These are phyloP conservation scores for Penicillium frequentans DNA, from an alignment of 2,329 filamentous ascomycete species.

Conservation along the genomic window DNA sequence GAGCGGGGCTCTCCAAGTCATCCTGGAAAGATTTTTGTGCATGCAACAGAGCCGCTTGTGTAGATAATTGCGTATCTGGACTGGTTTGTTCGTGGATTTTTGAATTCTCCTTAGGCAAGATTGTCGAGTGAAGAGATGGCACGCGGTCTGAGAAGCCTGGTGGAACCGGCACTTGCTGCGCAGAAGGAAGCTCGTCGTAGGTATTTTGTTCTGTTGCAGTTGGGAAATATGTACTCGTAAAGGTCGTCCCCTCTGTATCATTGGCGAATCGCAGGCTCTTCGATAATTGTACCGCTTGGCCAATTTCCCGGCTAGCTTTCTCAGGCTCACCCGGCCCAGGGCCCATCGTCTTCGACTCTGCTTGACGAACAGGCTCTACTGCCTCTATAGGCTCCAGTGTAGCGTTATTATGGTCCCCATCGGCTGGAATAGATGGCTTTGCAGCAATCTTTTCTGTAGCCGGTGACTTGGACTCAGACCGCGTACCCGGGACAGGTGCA, in stretches of 20 bases:
- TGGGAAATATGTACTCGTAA: slow-evolving; percentile 5
- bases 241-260: slow-evolving; percentile 11
- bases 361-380: neutral
- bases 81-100: slow-evolving; percentile 22
- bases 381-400: neutral
- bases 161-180: slow-evolving; percentile 34
- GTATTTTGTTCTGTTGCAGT: slow-evolving; percentile 19
- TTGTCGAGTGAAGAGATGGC: slow-evolving; percentile 42
- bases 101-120: slow-evolving; percentile 27
- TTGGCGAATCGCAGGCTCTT: slow-evolving; percentile 17
- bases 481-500: slow-evolving; percentile 4
- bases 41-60: slow-evolving; percentile 40
- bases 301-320: neutral
- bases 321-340: neutral
- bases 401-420: neutral
- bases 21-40: slow-evolving; percentile 43
- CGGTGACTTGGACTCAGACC: slow-evolving; percentile 7
- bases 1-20: slow-evolving; percentile 33
- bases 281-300: neutral
- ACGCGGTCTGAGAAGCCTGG: slow-evolving; percentile 31
- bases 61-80: slow-evolving; percentile 38
- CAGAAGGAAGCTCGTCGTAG: slow-evolving; percentile 36
- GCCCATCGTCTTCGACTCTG: neutral
- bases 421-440: neutral
- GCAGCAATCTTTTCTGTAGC: neutral